Conservation (phyloP, 2,329 filamentous ascomycete species). For the Sarocladium kiliense region DNA sequence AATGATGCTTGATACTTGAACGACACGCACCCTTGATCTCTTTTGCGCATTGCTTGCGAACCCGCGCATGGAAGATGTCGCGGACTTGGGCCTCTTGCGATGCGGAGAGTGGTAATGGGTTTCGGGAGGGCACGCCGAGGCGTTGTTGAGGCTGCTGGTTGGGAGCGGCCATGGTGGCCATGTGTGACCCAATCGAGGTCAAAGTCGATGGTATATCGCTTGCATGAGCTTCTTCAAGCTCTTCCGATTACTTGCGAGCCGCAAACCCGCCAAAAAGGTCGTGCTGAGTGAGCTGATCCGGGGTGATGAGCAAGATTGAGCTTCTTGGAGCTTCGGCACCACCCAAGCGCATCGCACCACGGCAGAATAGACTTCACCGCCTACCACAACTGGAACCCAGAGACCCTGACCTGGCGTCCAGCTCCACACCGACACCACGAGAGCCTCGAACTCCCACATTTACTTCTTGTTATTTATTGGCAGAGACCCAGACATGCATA, state of each 20-base stretch:
- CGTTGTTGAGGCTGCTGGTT: constrained; percentile 27
- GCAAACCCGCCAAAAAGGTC: not conserved
- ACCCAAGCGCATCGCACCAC: constrained; percentile 3
- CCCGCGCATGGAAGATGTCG: constrained; percentile 74
- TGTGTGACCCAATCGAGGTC: constrained; percentile 11
- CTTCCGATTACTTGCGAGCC: not conserved
- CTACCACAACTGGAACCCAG: not conserved
- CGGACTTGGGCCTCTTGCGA: constrained; percentile 78
- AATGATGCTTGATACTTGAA: no score
- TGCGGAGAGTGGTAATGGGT: constrained; percentile 78
- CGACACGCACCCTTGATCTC: constrained; percentile 70
- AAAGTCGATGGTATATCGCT: not conserved
- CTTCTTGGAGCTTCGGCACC: constrained; percentile 4
- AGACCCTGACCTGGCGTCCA: not conserved
- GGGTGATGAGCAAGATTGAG: not conserved
- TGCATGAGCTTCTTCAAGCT: constrained; percentile 16
- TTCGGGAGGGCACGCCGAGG: constrained; percentile 55
- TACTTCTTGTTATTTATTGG: not conserved
- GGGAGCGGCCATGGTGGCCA: constrained; percentile 29
- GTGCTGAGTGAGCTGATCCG: not conserved
- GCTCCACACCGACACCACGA: not conserved
- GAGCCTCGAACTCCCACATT: not conserved
- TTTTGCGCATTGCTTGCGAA: constrained; percentile 67
- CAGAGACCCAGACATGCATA: not conserved
- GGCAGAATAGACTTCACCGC: constrained; percentile 4